These are phyloP conservation scores for Penicillium hordei DNA, from an alignment of 2,329 filamentous ascomycete genomes.

Conservation along the genomic window DNA sequence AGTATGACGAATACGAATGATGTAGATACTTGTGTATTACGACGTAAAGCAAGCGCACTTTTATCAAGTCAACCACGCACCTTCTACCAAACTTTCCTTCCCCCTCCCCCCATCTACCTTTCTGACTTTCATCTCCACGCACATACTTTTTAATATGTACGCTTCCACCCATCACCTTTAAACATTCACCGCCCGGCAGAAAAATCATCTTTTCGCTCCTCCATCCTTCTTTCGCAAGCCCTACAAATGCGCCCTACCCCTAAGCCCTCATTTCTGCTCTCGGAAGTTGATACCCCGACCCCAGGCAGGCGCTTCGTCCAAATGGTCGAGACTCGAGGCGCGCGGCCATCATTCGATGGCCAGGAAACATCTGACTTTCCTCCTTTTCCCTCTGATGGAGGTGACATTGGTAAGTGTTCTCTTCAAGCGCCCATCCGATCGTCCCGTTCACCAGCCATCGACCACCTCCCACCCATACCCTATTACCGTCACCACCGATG, in stretches of 20 bases:
- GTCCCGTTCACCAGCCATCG: conserved; percentile 7
- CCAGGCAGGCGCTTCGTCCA: conserved; percentile 23
- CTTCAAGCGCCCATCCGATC: conserved; percentile 4
- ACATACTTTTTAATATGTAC: background rate
- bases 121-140: background rate
- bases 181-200: conserved; percentile 15
- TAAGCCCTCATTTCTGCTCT: conserved; percentile 52
- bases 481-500: background rate
- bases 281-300: conserved; percentile 37
- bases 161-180: background rate
- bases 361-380: conserved; percentile 31
- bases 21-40: background rate
- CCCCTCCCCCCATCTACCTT: background rate
- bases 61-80: background rate
- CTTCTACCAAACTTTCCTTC: background rate
- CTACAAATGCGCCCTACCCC: conserved; percentile 49
- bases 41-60: background rate
- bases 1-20: background rate
- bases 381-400: conserved; percentile 29
- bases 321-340: conserved; percentile 37
- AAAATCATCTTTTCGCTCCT: conserved; percentile 24
- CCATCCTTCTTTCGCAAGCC: conserved; percentile 33
- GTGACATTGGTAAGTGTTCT: conserved; percentile 37
- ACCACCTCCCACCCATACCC: conserved; percentile 1
- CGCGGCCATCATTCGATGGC: conserved; percentile 32